Evolutionary conservation across 768 basidiomycete species (phyloP).

Genomic region (Naganishia vaughanmartiniae): DNA sequence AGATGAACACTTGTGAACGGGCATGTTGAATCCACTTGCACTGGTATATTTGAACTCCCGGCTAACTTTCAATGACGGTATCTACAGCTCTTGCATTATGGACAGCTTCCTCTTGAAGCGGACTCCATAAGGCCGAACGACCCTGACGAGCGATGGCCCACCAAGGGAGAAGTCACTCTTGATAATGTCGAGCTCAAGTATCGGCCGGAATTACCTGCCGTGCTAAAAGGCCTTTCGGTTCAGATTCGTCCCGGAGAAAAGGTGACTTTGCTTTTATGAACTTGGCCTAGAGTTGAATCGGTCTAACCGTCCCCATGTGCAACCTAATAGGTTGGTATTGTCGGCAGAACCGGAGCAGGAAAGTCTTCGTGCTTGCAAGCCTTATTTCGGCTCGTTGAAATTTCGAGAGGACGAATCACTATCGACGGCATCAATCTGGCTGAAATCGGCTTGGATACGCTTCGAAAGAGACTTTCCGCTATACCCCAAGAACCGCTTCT

Average conservation of each 20-base stretch:
- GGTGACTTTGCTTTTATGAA: constrained; percentile 51
- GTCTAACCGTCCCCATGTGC: constrained; percentile 80
- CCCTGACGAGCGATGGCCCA: constrained; percentile 56
- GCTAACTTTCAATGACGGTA: not conserved
- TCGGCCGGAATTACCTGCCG: constrained; percentile 55
- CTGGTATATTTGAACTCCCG: too few species aligned
- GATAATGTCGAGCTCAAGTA: too few species aligned
- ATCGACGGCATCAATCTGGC: constrained; percentile 83
- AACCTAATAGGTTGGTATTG: constrained; percentile 85
- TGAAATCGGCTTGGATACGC: constrained; percentile 61
- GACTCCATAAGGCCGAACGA: constrained; percentile 80
- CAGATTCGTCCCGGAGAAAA: constrained; percentile 56
- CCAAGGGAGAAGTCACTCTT: constrained; percentile 59
- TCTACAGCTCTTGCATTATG: constrained; percentile 65
- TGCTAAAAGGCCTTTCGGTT: constrained; percentile 64
- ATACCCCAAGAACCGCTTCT: constrained; percentile 67
- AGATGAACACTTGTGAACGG: constrained; percentile 70
- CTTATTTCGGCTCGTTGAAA: constrained; percentile 81
- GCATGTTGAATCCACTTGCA: constrained; percentile 38
- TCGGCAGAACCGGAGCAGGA: constrained; percentile 72
- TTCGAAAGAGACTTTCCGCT: constrained; percentile 61
- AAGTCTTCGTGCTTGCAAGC: constrained; percentile 87
- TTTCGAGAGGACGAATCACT: constrained; percentile 66
- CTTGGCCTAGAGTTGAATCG: constrained; percentile 72
- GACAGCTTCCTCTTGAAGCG: constrained; percentile 53